These are phyloP conservation scores for Penicillium griseofulvum DNA, from an alignment of 2,329 filamentous ascomycete species.

Conservation along the genomic window DNA sequence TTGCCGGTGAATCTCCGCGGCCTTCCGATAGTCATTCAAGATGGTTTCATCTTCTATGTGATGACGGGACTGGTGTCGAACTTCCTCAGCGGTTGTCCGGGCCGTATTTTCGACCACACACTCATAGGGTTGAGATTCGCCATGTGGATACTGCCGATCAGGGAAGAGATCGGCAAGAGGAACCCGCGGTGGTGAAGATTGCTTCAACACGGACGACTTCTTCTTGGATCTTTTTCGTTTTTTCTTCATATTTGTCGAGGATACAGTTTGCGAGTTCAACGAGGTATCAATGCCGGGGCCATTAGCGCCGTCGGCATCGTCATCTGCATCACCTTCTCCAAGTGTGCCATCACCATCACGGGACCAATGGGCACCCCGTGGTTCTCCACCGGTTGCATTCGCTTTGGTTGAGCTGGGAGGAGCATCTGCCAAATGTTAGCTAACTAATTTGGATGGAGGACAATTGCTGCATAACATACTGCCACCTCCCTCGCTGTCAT, in stretches of 20 bases:
- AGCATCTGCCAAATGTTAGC: slow-evolving; percentile 20
- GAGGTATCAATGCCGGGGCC: slow-evolving; percentile 16
- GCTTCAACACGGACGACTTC: slow-evolving; percentile 32
- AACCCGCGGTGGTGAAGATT: slow-evolving; percentile 50
- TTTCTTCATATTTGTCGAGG: slow-evolving; percentile 42
- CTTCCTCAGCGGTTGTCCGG: slow-evolving; percentile 50
- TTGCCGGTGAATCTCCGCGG: slow-evolving; percentile 57
- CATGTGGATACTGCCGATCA: slow-evolving; percentile 44
- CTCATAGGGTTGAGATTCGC: slow-evolving; percentile 47
- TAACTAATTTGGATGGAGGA: not conserved
- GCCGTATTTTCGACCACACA: slow-evolving; percentile 42
- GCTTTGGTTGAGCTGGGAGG: slow-evolving; percentile 22
- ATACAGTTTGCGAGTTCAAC: slow-evolving; percentile 20
- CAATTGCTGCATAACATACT: slow-evolving; percentile 24
- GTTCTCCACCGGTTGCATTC: slow-evolving; percentile 40
- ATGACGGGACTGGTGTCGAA: slow-evolving; percentile 40
- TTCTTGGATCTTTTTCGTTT: slow-evolving; percentile 50
- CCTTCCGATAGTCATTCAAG: slow-evolving; percentile 55
- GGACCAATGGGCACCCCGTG: slow-evolving; percentile 42
- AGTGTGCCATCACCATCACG: slow-evolving; percentile 46
- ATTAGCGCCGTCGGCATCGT: slow-evolving; percentile 17
- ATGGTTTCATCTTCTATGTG: slow-evolving; percentile 49
- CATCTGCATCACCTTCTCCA: slow-evolving; percentile 32
- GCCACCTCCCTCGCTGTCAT: slow-evolving; percentile 33
- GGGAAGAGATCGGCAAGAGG: slow-evolving; percentile 49